A percentile compares a stretch with the other conserved stretches of the same genome.
phyloP scores from a whole-genome alignment of 2,329 filamentous ascomycete genomes.

The Colletotrichum tofieldiae region DNA sequence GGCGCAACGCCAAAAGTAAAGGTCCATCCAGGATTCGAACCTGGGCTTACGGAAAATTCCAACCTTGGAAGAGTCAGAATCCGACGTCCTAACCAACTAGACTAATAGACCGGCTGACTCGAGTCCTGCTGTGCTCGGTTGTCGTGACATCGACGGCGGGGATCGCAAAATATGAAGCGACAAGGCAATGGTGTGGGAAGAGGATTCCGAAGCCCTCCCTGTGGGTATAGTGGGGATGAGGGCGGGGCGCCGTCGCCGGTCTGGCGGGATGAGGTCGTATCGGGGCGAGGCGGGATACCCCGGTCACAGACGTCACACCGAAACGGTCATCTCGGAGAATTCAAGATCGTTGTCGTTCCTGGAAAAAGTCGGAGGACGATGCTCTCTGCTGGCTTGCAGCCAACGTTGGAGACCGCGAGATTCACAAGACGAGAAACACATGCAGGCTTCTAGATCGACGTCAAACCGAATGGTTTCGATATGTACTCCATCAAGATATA shows the following conservation, averaged over 20 bases:
- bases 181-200: background rate
- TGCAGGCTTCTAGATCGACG: too few species aligned
- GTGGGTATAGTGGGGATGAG: conserved; percentile 13
- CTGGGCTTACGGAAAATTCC: conserved; percentile 39
- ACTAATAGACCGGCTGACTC: conserved; percentile 30
- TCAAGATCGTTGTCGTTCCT: too few species aligned
- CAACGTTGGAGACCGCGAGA: background rate
- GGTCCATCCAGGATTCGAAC: conserved; percentile 44
- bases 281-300: background rate
- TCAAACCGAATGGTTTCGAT: background rate
- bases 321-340: background rate
- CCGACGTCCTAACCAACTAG: conserved; percentile 43
- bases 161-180: background rate
- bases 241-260: background rate
- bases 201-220: conserved; percentile 21
- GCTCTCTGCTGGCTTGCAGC: background rate
- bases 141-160: background rate
- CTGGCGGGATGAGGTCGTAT: background rate
- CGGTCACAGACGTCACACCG: background rate
- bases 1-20: background rate
- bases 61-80: conserved; percentile 32
- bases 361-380: too few species aligned
- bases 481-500: background rate
- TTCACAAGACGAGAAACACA: too few species aligned
- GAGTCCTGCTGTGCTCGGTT: background rate